Base-by-base conservation (phyloP, 2,329 filamentous ascomycete species). In the Ascochyta clinopodiicola region DNA sequence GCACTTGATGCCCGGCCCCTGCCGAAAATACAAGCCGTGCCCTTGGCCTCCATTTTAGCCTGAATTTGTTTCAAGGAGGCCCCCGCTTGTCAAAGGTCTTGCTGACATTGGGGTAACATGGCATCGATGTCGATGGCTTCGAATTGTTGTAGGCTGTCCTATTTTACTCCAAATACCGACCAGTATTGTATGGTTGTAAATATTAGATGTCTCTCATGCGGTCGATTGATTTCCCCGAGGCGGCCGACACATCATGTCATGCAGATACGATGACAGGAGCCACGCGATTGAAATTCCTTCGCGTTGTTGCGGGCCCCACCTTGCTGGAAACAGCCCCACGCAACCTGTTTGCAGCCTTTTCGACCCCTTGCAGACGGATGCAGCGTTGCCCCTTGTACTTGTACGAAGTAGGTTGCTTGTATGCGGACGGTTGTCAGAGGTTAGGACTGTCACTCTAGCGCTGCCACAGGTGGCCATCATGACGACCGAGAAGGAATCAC, bases 401-500 rank as follows among this genome's bases (percentile, higher is more conserved):
- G 24, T 17, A 17, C 17, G 17, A 17, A 17, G 17, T 17, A 34
- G 27, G 42, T 5, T 38, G 34, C 34, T 45, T 51, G 48, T 51
- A 29, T 31, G 47, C 34, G 19, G 29, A 24, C 6, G 25, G 38
- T 49, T 42, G 17, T 40, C 29, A 50, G 36, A 22, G 22, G 15
- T 45, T 22, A 17, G 34, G 7, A 24, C 19, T 19, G 27, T 49
- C 17, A 25, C 27, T 35, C n/a, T 35, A 17, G 10, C 10, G 7
- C 15, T 25, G 2, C 9, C 17, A 42, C 37, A 19, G 17, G 22
- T 29, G 13, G 22, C 17, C 31, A 50, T 19, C 32, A 61, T 60
- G 56, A 58, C 54, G 21, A 59, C 51, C 15, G 51, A 63, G 35
- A 45, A 52, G 27, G 58, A 39, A 17, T 59, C 52, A 6, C 32